These are phyloP conservation scores for Bocquillonia castaneifolia DNA, from an alignment of 441 rosid species.

Conservation along the genomic window DNA sequence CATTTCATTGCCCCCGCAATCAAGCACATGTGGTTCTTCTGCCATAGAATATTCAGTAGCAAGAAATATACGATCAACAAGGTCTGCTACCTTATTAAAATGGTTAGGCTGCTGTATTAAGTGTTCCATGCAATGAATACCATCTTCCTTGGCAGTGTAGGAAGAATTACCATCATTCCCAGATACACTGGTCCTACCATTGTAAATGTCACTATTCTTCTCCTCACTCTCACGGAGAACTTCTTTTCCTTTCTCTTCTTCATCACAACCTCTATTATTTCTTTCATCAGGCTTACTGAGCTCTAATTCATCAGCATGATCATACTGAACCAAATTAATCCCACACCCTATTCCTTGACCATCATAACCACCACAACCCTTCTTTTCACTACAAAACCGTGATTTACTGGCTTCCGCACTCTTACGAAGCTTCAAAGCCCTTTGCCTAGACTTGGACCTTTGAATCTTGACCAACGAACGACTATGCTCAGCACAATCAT, in stretches of 20 bases:
- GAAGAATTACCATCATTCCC: slow-evolving; percentile 11
- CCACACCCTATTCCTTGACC: slow-evolving; percentile 30
- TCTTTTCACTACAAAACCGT: slow-evolving; percentile 26
- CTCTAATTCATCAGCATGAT: slow-evolving; percentile 29
- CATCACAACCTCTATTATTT: slow-evolving; percentile 26
- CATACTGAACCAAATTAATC: slow-evolving; percentile 42
- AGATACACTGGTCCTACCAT: neutral
- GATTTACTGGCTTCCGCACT: slow-evolving; percentile 51
- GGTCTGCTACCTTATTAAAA: neutral
- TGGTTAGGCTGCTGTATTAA: neutral
- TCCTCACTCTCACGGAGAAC: slow-evolving; percentile 4
- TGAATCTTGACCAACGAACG: slow-evolving; percentile 63
- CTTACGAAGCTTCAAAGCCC: slow-evolving; percentile 64
- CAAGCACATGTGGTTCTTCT: slow-evolving; percentile 26
- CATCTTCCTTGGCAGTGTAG: neutral
- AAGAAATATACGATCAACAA: slow-evolving; percentile 5
- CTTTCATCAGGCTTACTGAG: slow-evolving; percentile 31
- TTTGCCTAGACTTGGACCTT: slow-evolving; percentile 87
- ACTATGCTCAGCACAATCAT: slow-evolving; percentile 33
- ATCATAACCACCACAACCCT: slow-evolving; percentile 23
- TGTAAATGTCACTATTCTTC: neutral
- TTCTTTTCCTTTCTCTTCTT: slow-evolving; percentile 13
- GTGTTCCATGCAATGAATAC: neutral
- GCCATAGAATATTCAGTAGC: slow-evolving; percentile 14
- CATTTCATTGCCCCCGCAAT: slow-evolving; percentile 31